phyloP scores from a whole-genome alignment of 805 yeast genomes.

The Candida anglica region DNA sequence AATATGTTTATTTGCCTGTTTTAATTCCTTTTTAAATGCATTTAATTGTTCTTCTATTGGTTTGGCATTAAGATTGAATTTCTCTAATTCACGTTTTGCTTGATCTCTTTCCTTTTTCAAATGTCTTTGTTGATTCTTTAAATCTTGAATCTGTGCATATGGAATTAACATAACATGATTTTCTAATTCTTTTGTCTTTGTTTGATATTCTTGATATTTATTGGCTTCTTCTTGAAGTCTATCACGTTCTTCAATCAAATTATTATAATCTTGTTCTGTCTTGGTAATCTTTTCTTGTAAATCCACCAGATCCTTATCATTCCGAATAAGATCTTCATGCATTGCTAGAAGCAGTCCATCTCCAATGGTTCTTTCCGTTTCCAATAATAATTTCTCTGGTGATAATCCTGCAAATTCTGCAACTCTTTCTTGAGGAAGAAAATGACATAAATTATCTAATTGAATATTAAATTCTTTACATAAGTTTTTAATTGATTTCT shows the following conservation, averaged over 20 bases:
- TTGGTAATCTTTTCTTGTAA: conserved; percentile 22
- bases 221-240: conserved; percentile 43
- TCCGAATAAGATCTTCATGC: conserved; percentile 53
- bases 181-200: conserved; percentile 35
- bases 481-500: conserved; percentile 40
- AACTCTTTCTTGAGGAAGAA: conserved; percentile 92
- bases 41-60: conserved; percentile 12
- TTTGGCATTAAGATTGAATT: conserved; percentile 16
- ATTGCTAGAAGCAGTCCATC: conserved; percentile 49
- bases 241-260: conserved; percentile 33
- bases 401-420: conserved; percentile 84
- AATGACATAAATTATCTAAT: conserved; percentile 87
- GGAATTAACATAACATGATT: conserved; percentile 38
- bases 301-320: conserved; percentile 40
- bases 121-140: conserved; percentile 25
- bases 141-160: conserved; percentile 36
- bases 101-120: conserved; percentile 32
- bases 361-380: conserved; percentile 79
- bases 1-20: neutral
- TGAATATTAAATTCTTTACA: conserved; percentile 65
- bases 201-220: conserved; percentile 42
- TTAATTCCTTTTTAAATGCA: neutral
- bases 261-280: conserved; percentile 22
- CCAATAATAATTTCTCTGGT: conserved; percentile 68
- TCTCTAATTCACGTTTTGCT: conserved; percentile 27